phyloP scores from a whole-genome alignment of 2,329 filamentous ascomycete genomes.

The Aspergillus sp. region DNA sequence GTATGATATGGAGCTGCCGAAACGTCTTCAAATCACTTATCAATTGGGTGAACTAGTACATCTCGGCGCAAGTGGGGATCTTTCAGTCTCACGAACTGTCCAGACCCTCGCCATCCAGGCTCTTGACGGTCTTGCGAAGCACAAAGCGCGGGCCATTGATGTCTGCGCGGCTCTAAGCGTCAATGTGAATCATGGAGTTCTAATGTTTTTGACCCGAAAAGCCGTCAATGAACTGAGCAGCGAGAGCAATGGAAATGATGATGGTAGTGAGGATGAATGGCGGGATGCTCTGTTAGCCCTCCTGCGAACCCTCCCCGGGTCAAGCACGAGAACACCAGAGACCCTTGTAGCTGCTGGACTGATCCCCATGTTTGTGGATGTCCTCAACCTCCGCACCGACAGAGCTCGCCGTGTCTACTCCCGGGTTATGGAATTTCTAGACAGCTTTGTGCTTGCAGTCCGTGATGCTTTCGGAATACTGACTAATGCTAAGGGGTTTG shows the following conservation, averaged over 20 bases:
- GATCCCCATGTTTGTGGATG: constrained; percentile 86
- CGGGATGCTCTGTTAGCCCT: constrained; percentile 88
- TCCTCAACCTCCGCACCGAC: constrained; percentile 78
- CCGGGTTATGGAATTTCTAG: constrained; percentile 83
- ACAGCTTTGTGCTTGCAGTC: constrained; percentile 83
- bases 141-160: constrained; percentile 76
- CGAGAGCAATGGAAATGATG: constrained; percentile 61
- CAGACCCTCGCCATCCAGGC: constrained; percentile 82
- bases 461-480: constrained; percentile 83
- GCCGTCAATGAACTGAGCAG: constrained; percentile 79
- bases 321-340: constrained; percentile 72
- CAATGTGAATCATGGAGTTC: constrained; percentile 92
- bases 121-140: constrained; percentile 82
- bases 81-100: constrained; percentile 71
- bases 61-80: constrained; percentile 71
- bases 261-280: constrained; percentile 81
- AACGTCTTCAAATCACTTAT: constrained; percentile 85
- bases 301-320: constrained; percentile 75
- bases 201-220: constrained; percentile 91
- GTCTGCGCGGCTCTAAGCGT: constrained; percentile 90
- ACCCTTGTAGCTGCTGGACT: constrained; percentile 88
- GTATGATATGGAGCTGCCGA: constrained; percentile 86
- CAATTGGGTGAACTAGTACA: constrained; percentile 92
- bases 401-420: constrained; percentile 84
- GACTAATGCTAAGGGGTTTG: constrained; percentile 80